Evolutionary conservation across 163 green algal species (phyloP), one percentile per base, ranked within the genome.

Genomic region (Chloromonas sp.): DNA sequence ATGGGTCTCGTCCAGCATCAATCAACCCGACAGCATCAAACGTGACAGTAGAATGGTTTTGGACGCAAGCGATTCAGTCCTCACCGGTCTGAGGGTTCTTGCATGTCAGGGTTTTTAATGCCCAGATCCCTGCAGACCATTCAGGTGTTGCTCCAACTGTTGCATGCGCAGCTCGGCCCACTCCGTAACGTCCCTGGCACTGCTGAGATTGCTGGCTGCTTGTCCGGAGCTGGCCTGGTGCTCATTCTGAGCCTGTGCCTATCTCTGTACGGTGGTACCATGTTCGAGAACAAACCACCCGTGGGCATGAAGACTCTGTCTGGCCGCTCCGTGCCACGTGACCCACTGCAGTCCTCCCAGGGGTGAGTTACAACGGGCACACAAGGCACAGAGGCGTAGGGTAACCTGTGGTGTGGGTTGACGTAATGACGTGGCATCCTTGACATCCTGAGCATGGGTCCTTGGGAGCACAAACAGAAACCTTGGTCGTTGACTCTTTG

Each of bases 261-360:
- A 70, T 94, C 95, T 83, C 92, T 98, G 81, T 99, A 99, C 88
- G 97, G 97, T 85, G 87, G 89, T 0, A 92, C 93, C 71, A 93
- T 91, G 79, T 99, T 99, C 95, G 94, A 99, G 92, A 85, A 91
- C 36, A 85, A 95, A 13, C 86, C 91, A n/a, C 81, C 83, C 59
- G 76, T 97, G 8, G 93, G 94, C 82, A 90, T 96, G 57, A 98
- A 99, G 95, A 99, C 97, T 0, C 92, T 99, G 66, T 96, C 94
- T 70, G 96, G 96, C 89, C 94, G 96, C 87, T 87, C 84, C 70
- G 86, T 98, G 15, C 57, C 89, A 60, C 82, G 84, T 36, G 96
- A 99, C 90, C 91, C 95, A 61, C 92, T 98, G 79, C 95, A 98
- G 92, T 92, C 92, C 57, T 81, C 90, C 71, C 92, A 98, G 58